Percentiles rank a stretch among this genome's conserved stretches.
Conservation (phyloP, 108 stramenopile species). For the Cylindrotheca closterium region DNA sequence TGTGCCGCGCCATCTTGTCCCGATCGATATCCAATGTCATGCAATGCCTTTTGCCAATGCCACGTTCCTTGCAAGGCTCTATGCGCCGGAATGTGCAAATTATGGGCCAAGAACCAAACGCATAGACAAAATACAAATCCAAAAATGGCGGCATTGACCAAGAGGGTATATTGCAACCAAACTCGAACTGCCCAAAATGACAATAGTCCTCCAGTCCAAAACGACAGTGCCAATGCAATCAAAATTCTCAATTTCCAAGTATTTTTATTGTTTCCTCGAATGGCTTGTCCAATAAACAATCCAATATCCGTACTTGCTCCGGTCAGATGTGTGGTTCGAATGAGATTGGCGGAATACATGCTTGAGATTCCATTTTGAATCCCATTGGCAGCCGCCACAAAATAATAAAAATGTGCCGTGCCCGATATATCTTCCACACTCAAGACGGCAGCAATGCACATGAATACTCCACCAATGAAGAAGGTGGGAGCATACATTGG, state of each 20-base stretch:
- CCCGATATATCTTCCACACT: background rate
- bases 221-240: slow-evolving; percentile 6
- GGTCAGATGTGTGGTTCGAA: slow-evolving; percentile 38
- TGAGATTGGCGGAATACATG: slow-evolving; percentile 39
- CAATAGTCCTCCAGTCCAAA: slow-evolving; percentile 23
- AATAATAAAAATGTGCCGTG: slow-evolving; percentile 18
- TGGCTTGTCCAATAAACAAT: slow-evolving; percentile 28
- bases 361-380: slow-evolving; percentile 52
- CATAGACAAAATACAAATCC: slow-evolving; percentile 11
- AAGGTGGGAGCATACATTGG: slow-evolving; percentile 50
- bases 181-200: slow-evolving; percentile 6
- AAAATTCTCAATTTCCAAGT: slow-evolving; percentile 29
- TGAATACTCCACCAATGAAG: slow-evolving; percentile 26
- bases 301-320: slow-evolving; percentile 50
- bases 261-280: slow-evolving; percentile 33
- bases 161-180: slow-evolving; percentile 6
- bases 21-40: too few relatives aligned
- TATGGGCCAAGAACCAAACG: slow-evolving; percentile 25
- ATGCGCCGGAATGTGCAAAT: slow-evolving; percentile 21
- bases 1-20: slow-evolving; percentile 5
- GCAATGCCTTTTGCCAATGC: slow-evolving; percentile 41
- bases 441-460: slow-evolving; percentile 24
- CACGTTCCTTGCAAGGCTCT: slow-evolving; percentile 36
- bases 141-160: slow-evolving; percentile 30
- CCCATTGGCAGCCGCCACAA: slow-evolving; percentile 37